phyloP scores from a whole-genome alignment of 305 asterid species.

The Solanum hybrid region DNA sequence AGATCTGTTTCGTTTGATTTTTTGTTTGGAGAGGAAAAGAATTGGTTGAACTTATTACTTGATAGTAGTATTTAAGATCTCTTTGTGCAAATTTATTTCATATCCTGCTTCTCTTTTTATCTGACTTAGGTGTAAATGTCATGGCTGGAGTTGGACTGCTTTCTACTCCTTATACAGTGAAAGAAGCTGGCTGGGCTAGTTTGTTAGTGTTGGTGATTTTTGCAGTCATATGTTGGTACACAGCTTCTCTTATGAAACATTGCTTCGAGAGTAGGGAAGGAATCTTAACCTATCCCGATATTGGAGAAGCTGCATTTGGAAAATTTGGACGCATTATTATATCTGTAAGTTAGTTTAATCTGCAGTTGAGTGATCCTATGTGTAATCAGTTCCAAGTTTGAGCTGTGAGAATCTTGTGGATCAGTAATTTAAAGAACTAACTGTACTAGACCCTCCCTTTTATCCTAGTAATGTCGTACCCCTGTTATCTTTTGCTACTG shows the following conservation, averaged over 20 bases:
- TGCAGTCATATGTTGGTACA: slow-evolving; percentile 61
- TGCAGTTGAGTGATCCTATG: not conserved
- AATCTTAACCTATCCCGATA: slow-evolving; percentile 69
- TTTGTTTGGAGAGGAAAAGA: not conserved
- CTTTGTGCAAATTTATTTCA: not conserved
- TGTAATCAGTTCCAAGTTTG: not conserved
- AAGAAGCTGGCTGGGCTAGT: slow-evolving; percentile 77
- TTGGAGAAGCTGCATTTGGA: slow-evolving; percentile 87
- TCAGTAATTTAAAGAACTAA: not conserved
- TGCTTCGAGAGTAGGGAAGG: slow-evolving; percentile 71
- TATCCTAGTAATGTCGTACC: not conserved
- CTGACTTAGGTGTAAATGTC: slow-evolving; percentile 52
- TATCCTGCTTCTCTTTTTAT: not conserved
- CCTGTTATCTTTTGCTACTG: not conserved
- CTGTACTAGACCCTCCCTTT: not conserved
- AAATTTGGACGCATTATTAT: slow-evolving; percentile 52
- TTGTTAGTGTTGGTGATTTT: slow-evolving; percentile 42
- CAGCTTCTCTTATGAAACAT: slow-evolving; percentile 62
- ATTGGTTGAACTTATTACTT: not conserved
- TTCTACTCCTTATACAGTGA: slow-evolving; percentile 53
- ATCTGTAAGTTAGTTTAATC: slow-evolving; percentile 42
- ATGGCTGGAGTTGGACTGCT: slow-evolving; percentile 85
- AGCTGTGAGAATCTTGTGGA: not conserved
- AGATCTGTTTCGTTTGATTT: not conserved
- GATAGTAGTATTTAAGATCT: not conserved